These are phyloP conservation scores for Russula emetica DNA, from an alignment of 768 basidiomycete species.

Conservation along the genomic window DNA sequence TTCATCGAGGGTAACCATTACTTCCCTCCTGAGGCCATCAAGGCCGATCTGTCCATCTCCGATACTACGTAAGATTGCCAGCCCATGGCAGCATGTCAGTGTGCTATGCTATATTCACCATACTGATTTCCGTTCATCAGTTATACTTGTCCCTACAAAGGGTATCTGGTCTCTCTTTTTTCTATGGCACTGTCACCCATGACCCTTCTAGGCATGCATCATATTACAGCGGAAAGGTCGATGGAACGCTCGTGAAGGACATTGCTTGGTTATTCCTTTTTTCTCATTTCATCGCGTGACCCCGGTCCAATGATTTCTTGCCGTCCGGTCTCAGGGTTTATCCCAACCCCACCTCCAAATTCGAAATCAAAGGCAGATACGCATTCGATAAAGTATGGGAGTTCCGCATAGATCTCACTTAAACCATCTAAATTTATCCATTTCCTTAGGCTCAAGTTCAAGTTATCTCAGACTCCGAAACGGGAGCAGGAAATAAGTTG, in stretches of 20 bases:
- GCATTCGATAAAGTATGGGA: constrained; percentile 70
- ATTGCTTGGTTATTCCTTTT: constrained; percentile 54
- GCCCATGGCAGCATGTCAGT: constrained; percentile 5
- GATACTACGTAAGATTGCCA: constrained; percentile 43
- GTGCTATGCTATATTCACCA: background rate
- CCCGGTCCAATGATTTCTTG: background rate
- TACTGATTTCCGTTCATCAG: constrained; percentile 4
- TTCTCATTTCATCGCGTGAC: background rate
- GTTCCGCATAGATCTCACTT: constrained; percentile 10
- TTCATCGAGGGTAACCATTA: constrained; percentile 68
- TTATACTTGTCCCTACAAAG: constrained; percentile 20
- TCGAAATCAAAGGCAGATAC: constrained; percentile 58
- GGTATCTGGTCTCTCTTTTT: background rate
- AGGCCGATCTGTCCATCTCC: constrained; percentile 44
- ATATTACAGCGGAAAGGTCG: constrained; percentile 58
- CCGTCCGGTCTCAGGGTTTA: constrained; percentile 52
- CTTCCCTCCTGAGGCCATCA: constrained; percentile 58
- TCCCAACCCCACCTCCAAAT: constrained; percentile 52
- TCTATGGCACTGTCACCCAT: background rate
- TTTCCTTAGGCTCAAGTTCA: constrained; percentile 1
- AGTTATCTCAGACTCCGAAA: background rate
- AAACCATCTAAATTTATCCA: background rate
- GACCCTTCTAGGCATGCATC: constrained; percentile 47
- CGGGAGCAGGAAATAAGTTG: background rate
- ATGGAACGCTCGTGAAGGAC: constrained; percentile 49